Base-by-base conservation (phyloP, 371 early-diverging fungal species). In the Actinomortierella ambigua region DNA sequence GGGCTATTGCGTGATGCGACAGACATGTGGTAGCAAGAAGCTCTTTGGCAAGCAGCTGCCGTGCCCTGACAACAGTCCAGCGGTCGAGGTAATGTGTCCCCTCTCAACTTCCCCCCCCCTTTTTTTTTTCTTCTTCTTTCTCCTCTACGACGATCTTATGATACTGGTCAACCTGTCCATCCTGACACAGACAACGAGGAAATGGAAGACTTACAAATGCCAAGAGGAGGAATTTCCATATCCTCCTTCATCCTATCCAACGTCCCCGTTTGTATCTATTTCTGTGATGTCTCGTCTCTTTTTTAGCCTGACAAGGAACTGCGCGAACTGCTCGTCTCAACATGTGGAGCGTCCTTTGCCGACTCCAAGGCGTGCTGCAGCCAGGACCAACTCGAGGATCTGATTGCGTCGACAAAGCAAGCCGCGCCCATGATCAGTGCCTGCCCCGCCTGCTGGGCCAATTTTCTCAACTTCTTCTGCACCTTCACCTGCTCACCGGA, bases 401-500 rank as follows among this genome's bases (percentile, higher is more conserved):
- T 90, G 9, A 68, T 79, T 2, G 55, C 71, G 8, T 82, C 83
- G 57, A 84, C 86, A 29, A 80, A 85, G 57, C 69, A 76, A 43
- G 90, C 87, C 8, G 78, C 85, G 28, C 77, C 77, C 3, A 80
- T 92, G 54, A 80, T 90, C 22, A 71, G 82, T 0, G 81, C 88
- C 4, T 92, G 92, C 62, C 92, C 92, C 17, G 92, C 92, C 4
- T 92, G 92, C 66, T 91, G 88, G 89, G 75, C 80, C 27, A 92
- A 92, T 57, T 88, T 92, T 55, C 61, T 84, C 49, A 76, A 79
- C 60, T 90, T 92, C 63, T 92, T 87, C 76, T 92, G 92, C 48
- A 73, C 83, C 0, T 90, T 91, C 54, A 89, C 90, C 2, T 90
- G 91, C 55, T 88, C 88, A 2, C 88, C 88, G 17, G 63, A 87